phyloP scores from a whole-genome alignment of 805 yeast species.

The Yamadazyma sp. region DNA sequence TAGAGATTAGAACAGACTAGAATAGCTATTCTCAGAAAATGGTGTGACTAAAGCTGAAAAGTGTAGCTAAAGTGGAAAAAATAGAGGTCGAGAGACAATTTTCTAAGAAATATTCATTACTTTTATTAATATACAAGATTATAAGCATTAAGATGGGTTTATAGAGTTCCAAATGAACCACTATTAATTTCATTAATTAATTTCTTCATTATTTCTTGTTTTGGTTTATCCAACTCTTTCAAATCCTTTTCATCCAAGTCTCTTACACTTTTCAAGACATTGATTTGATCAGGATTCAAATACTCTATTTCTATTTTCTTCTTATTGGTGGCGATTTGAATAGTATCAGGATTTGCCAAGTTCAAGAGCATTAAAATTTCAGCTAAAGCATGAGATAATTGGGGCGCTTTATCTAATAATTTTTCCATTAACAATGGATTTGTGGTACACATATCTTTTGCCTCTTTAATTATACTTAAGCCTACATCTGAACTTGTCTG shows the following conservation, averaged over 20 bases:
- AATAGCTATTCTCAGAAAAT: too few species aligned
- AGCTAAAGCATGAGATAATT: constrained; percentile 76
- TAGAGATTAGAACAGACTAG: too few species aligned
- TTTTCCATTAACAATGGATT: constrained; percentile 58
- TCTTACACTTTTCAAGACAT: constrained; percentile 27
- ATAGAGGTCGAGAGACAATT: too few species aligned
- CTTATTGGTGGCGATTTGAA: constrained; percentile 36
- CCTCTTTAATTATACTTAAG: constrained; percentile 49
- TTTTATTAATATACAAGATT: too few species aligned
- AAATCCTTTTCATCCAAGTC: constrained; percentile 29
- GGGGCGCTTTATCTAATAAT: constrained; percentile 70
- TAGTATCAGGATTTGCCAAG: constrained; percentile 31
- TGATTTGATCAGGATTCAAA: constrained; percentile 29
- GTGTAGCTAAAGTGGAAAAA: too few species aligned
- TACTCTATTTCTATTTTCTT: constrained; percentile 26
- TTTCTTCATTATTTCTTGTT: constrained; percentile 17
- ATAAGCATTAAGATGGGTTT: too few species aligned
- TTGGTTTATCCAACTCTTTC: constrained; percentile 22
- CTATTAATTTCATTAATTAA: constrained; percentile 22
- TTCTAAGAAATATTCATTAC: too few species aligned
- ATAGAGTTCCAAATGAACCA: constrained; percentile 32
- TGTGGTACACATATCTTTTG: constrained; percentile 54
- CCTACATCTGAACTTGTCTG: constrained; percentile 48
- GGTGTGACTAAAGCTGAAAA: too few species aligned
- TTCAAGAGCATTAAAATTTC: constrained; percentile 52